phyloP scores from a whole-genome alignment of 2,329 filamentous ascomycete species.

The Lomentospora prolificans region DNA sequence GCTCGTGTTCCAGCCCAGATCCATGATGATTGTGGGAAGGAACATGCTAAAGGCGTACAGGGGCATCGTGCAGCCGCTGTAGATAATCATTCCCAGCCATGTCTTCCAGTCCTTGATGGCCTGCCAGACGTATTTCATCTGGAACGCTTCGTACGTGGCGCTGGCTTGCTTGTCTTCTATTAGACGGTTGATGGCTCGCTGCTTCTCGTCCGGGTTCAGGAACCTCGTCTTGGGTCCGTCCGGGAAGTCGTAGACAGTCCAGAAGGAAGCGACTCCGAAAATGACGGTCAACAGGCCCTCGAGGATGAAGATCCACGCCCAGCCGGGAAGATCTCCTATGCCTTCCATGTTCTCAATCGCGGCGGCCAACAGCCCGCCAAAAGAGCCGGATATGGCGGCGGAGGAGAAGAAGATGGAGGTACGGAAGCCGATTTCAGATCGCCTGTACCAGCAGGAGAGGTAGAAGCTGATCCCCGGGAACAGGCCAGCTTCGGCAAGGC shows the following conservation, averaged over 20 bases:
- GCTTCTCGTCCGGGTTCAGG: slow-evolving; percentile 54
- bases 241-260: slow-evolving; percentile 70
- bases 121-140: slow-evolving; percentile 59
- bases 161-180: slow-evolving; percentile 59
- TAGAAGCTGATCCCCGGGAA: slow-evolving; percentile 60
- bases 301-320: slow-evolving; percentile 55
- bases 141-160: slow-evolving; percentile 58
- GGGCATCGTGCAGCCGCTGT: slow-evolving; percentile 38
- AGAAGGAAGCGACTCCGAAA: slow-evolving; percentile 56
- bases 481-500: slow-evolving; percentile 56
- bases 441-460: slow-evolving; percentile 69
- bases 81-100: slow-evolving; percentile 35
- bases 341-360: slow-evolving; percentile 59
- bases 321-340: slow-evolving; percentile 40
- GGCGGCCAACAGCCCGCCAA: slow-evolving; percentile 60
- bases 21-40: slow-evolving; percentile 46
- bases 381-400: slow-evolving; percentile 65
- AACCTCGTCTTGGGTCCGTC: slow-evolving; percentile 54
- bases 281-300: slow-evolving; percentile 60
- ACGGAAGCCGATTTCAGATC: slow-evolving; percentile 64
- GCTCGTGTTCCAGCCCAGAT: slow-evolving; percentile 21
- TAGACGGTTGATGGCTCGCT: slow-evolving; percentile 57
- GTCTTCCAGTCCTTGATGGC: slow-evolving; percentile 71
- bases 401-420: slow-evolving; percentile 74
- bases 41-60: slow-evolving; percentile 45